Conservation (phyloP, 2,329 filamentous ascomycete species). For the Hirsutella rhossiliensis region DNA sequence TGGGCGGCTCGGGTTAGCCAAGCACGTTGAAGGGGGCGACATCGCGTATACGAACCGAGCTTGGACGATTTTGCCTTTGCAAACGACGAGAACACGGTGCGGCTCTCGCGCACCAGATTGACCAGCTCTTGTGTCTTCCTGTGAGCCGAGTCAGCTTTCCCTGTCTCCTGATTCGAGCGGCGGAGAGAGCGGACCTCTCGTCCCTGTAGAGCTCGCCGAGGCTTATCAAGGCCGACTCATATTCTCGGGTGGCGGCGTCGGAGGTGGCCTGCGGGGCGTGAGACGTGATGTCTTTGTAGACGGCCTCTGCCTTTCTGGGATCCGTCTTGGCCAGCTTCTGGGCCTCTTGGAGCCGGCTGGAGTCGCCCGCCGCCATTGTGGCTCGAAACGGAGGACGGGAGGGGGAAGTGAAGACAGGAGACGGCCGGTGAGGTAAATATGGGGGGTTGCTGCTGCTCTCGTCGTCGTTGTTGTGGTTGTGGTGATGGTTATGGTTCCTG, state of each 20-base stretch:
- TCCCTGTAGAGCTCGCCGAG: constrained; percentile 90
- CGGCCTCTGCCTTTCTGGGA: constrained; percentile 70
- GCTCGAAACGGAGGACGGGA: background rate
- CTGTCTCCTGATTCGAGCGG: constrained; percentile 1
- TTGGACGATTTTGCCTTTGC: constrained; percentile 99
- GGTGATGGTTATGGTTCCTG: background rate
- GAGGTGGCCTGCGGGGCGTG: constrained; percentile 71
- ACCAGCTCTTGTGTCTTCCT: constrained; percentile 78
- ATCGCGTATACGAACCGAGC: constrained; percentile 52
- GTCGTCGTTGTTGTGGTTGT: background rate
- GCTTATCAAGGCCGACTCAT: constrained; percentile 78
- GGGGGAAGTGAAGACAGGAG: background rate
- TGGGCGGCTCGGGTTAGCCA: constrained; percentile 23
- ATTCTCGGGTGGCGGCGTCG: constrained; percentile 80
- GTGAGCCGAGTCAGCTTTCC: constrained; percentile 1
- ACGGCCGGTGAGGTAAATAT: too few species aligned
- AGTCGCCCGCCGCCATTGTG: constrained; percentile 46
- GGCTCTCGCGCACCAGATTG: constrained; percentile 78
- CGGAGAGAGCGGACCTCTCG: constrained; percentile 50
- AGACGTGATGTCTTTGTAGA: constrained; percentile 83
- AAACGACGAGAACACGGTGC: constrained; percentile 86
- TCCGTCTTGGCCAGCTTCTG: constrained; percentile 72
- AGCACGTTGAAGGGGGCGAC: background rate
- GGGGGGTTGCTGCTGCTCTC: too few species aligned
- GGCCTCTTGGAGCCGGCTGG: constrained; percentile 70